phyloP scores from a whole-genome alignment of 306 rosid genomes.

The Lablab purpureus region DNA sequence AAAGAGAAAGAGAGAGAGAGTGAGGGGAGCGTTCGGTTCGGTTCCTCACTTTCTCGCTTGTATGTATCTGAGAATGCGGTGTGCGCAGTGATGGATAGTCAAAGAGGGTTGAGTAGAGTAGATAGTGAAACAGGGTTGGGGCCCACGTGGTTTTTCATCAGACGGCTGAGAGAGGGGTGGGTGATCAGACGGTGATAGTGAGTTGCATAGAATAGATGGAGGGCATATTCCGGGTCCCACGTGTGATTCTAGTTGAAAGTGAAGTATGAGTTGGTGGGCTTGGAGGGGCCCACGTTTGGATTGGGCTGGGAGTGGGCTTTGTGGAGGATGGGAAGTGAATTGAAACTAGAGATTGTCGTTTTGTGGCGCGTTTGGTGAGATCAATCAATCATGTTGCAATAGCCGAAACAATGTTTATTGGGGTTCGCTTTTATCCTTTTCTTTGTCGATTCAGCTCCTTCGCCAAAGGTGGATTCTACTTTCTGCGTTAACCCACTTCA shows the following conservation, averaged over 20 bases:
- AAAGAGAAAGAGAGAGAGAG: constrained; percentile 1
- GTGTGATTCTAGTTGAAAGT: background rate
- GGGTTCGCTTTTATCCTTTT: background rate
- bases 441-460: background rate
- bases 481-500: constrained; percentile 16
- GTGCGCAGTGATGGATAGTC: constrained; percentile 33
- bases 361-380: constrained; percentile 22
- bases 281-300: background rate
- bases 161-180: constrained; percentile 45
- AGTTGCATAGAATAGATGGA: background rate
- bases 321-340: background rate
- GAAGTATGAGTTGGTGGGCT: constrained; percentile 34
- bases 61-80: background rate
- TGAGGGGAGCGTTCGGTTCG: constrained; percentile 15
- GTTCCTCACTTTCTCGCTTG: constrained; percentile 14
- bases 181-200: constrained; percentile 41
- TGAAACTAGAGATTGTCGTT: background rate
- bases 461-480: background rate
- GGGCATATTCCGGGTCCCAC: constrained; percentile 42
- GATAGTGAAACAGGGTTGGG: background rate
- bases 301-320: constrained; percentile 30
- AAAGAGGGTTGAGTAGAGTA: constrained; percentile 5
- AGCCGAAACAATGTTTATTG: background rate
- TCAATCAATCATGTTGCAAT: background rate
- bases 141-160: constrained; percentile 32